Evolutionary conservation across 2,329 filamentous ascomycete genomes (phyloP).

Genomic region (Fusarium protoensiforme): DNA sequence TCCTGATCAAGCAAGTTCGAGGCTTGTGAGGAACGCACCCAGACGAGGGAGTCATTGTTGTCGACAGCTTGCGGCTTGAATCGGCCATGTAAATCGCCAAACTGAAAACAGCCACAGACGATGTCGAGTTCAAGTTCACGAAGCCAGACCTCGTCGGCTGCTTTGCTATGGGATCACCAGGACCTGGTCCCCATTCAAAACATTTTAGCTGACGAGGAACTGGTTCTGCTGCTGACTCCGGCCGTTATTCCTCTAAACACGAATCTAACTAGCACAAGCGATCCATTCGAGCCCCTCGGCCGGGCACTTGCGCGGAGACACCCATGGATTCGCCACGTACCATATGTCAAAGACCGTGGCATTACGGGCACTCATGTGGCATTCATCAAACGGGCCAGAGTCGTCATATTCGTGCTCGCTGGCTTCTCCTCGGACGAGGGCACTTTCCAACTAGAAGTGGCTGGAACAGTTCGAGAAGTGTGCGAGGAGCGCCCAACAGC

Average conservation of each 20-base stretch:
- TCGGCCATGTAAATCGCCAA: constrained; percentile 37
- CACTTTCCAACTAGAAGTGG: constrained; percentile 63
- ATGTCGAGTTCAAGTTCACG: constrained; percentile 33
- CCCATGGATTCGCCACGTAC: constrained; percentile 74
- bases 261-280: constrained; percentile 57
- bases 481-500: constrained; percentile 63
- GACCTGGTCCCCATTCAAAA: constrained; percentile 60
- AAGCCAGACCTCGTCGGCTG: constrained; percentile 29
- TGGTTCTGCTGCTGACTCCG: constrained; percentile 72
- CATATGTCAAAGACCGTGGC: constrained; percentile 72
- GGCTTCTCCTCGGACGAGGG: constrained; percentile 59
- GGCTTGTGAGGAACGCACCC: constrained; percentile 26
- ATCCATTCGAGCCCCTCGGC: constrained; percentile 80
- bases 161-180: constrained; percentile 55
- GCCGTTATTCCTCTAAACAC: constrained; percentile 60
- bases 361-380: constrained; percentile 72
- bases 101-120: constrained; percentile 28
- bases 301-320: constrained; percentile 70
- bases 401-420: constrained; percentile 70
- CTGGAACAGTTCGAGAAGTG: constrained; percentile 55
- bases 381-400: constrained; percentile 70
- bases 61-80: constrained; percentile 8
- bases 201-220: constrained; percentile 59
- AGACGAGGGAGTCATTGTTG: constrained; percentile 13
- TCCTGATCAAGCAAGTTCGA: constrained; percentile 27